Conservation (phyloP, 495 filamentous ascomycete genomes). For the Letharia columbiana region DNA sequence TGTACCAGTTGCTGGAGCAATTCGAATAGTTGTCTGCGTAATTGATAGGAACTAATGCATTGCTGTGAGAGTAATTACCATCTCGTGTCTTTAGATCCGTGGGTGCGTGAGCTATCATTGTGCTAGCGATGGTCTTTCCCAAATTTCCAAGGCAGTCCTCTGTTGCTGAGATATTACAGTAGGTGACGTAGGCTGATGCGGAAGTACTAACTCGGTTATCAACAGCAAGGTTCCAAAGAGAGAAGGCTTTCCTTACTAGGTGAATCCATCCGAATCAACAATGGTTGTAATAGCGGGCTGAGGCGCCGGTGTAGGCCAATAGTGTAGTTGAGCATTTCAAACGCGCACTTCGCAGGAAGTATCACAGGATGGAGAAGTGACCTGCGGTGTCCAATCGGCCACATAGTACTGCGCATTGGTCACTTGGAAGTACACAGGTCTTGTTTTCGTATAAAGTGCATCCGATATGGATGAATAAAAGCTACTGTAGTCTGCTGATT, state of each 20-base stretch:
- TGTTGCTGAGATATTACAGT: background rate
- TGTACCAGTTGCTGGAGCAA: background rate
- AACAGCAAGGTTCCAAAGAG: background rate
- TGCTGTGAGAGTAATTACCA: background rate
- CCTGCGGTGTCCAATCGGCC: background rate
- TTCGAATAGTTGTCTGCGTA: background rate
- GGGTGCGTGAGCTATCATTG: background rate
- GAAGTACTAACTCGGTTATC: background rate
- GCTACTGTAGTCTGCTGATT: constrained; percentile 1
- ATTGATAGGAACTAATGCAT: background rate
- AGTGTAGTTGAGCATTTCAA: background rate
- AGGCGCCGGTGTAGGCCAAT: constrained; percentile 2
- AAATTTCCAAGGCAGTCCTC: background rate
- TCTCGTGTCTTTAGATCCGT: background rate
- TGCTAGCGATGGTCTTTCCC: background rate
- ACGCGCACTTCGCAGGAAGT: background rate
- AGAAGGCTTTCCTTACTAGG: background rate
- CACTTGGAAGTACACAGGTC: background rate
- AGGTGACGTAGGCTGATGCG: background rate
- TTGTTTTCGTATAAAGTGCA: too few relatives aligned
- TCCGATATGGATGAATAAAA: background rate
- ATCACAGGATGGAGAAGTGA: background rate
- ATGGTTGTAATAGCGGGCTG: background rate
- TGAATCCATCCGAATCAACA: background rate
- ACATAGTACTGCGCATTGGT: background rate